Percentiles rank a stretch among this genome's conserved stretches.
Evolutionary conservation across 179 eudicot genomes (phyloP).

Genomic region (Spergularia azorica): DNA sequence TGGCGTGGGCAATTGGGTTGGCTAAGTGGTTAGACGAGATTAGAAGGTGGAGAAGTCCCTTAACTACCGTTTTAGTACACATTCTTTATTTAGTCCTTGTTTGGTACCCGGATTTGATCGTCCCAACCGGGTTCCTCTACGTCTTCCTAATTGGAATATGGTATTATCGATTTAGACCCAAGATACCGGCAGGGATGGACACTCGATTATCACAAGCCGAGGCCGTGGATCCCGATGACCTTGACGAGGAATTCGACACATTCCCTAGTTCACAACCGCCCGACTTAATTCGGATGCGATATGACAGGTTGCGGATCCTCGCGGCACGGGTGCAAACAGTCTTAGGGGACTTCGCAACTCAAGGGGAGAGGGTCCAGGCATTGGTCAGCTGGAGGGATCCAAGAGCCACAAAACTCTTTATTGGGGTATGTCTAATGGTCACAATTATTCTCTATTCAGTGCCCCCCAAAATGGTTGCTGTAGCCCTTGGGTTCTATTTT

Average conservation of each 20-base stretch:
- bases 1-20: constrained; percentile 86
- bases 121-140: constrained; percentile 85
- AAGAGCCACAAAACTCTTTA: constrained; percentile 81
- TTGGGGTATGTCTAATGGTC: constrained; percentile 66
- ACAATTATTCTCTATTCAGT: constrained; percentile 68
- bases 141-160: constrained; percentile 80
- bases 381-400: constrained; percentile 98
- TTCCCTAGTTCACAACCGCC: constrained; percentile 79
- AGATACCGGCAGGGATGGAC: constrained; percentile 90
- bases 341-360: constrained; percentile 85
- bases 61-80: constrained; percentile 81
- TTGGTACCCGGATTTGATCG: constrained; percentile 91
- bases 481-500: constrained; percentile 92
- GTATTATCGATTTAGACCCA: constrained; percentile 88
- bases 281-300: constrained; percentile 58
- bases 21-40: constrained; percentile 86
- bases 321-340: constrained; percentile 92
- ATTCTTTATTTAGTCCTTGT: constrained; percentile 78
- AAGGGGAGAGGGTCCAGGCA: constrained; percentile 89
- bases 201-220: constrained; percentile 78
- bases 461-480: constrained; percentile 98
- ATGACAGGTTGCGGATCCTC: constrained; percentile 67
- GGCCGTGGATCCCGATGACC: constrained; percentile 69
- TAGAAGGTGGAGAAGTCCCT: constrained; percentile 78
- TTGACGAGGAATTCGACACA: constrained; percentile 91